Evolutionary conservation across 2,329 filamentous ascomycete species (phyloP).

Genomic region (Penicillium sp.): DNA sequence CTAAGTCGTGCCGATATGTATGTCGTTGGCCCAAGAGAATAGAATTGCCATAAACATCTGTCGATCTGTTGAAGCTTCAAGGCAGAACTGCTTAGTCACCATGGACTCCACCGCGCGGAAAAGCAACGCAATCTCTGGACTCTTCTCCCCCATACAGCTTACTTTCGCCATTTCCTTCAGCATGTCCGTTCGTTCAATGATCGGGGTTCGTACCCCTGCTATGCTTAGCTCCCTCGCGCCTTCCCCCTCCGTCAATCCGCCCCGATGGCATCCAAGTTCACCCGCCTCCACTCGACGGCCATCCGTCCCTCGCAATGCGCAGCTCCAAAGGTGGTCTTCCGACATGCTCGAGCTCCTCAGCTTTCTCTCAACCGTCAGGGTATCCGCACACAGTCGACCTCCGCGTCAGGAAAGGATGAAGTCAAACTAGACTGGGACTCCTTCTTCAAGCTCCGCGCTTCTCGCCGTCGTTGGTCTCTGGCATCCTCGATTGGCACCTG

Average conservation of each 20-base stretch:
- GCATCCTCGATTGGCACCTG: conserved; percentile 66
- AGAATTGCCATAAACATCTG: too few relatives aligned
- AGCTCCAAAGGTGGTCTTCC: conserved; percentile 14
- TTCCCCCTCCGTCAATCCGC: conserved; percentile 12
- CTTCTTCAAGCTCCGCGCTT: conserved; percentile 85
- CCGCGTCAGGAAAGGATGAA: conserved; percentile 29
- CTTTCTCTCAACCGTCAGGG: conserved; percentile 5
- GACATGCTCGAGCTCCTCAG: conserved; percentile 6
- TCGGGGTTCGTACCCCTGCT: conserved; percentile 25
- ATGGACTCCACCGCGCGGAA: conserved; percentile 6
- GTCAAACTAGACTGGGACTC: conserved; percentile 74
- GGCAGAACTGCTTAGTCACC: conserved; percentile 20
- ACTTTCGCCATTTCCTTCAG: conserved; percentile 27
- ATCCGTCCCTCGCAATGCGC: conserved; percentile 14
- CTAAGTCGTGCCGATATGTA: too few relatives aligned
- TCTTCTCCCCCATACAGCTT: conserved; percentile 5
- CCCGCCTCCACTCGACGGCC: conserved; percentile 21
- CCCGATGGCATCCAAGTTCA: conserved; percentile 22
- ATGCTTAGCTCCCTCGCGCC: conserved; percentile 23
- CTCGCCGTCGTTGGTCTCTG: conserved; percentile 76
- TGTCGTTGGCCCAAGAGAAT: too few relatives aligned
- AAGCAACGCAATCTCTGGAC: conserved; percentile 1
- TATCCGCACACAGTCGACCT: conserved; percentile 27
- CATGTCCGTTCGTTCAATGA: conserved; percentile 32
- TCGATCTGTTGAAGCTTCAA: too few relatives aligned